Evolutionary conservation across 805 yeast genomes (phyloP).

Genomic region (Metschnikowia similis): DNA sequence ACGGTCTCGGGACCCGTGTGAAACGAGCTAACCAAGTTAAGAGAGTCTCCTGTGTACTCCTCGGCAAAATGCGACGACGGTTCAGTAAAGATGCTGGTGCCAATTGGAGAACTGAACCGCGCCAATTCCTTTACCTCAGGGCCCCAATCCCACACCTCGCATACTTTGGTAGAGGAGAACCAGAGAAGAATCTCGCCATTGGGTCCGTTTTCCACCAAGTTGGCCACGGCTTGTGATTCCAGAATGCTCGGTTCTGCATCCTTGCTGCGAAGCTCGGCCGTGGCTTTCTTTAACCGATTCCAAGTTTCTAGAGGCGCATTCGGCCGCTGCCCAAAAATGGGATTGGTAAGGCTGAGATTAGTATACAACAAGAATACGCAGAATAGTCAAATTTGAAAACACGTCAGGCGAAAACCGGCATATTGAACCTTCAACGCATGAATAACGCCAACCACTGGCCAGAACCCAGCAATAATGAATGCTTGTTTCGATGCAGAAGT

Average conservation of each 20-base stretch:
- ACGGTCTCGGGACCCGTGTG: slow-evolving; percentile 8
- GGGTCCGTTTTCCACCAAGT: slow-evolving; percentile 25
- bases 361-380: not conserved
- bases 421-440: too few species aligned
- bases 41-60: slow-evolving; percentile 7
- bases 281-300: slow-evolving; percentile 36
- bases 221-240: not conserved
- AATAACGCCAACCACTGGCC: too few species aligned
- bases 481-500: not conserved
- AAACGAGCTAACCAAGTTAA: slow-evolving; percentile 6
- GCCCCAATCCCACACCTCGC: slow-evolving; percentile 37
- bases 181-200: slow-evolving; percentile 31
- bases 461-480: too few species aligned
- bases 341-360: slow-evolving; percentile 26
- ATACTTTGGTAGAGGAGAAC: slow-evolving; percentile 13
- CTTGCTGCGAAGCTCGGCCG: slow-evolving; percentile 5
- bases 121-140: not conserved
- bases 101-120: not conserved
- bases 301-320: slow-evolving; percentile 42
- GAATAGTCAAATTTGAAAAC: not conserved
- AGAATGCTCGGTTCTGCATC: not conserved
- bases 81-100: not conserved
- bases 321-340: slow-evolving; percentile 33
- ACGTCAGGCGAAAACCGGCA: too few species aligned
- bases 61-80: slow-evolving; percentile 1